Conservation (phyloP, 257 asterid genomes). For the Schizonepeta tenuifolia region DNA sequence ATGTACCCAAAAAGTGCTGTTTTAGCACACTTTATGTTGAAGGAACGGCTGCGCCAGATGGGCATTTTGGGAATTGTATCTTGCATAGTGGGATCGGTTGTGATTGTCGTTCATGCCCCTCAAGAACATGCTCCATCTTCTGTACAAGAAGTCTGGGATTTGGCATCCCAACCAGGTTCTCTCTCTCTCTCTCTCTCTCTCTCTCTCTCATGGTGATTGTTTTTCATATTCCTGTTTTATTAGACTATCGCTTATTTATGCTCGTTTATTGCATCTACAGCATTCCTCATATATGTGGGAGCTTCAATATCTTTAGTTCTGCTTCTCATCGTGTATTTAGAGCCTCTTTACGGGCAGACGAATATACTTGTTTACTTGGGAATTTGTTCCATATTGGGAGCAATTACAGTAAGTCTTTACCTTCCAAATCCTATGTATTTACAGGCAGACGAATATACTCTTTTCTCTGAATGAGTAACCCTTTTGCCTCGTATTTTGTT, state of each 20-base stretch:
- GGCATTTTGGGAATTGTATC: slow-evolving; percentile 64
- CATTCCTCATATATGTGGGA: slow-evolving; percentile 59
- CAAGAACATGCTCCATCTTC: slow-evolving; percentile 62
- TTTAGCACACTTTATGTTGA: slow-evolving; percentile 64
- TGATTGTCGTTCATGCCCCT: slow-evolving; percentile 74
- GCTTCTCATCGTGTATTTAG: slow-evolving; percentile 59
- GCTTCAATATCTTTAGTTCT: slow-evolving; percentile 53
- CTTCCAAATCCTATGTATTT: slow-evolving; percentile 2
- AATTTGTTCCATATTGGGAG: slow-evolving; percentile 71
- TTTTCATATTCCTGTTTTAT: neutral
- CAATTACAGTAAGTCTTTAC: slow-evolving; percentile 58
- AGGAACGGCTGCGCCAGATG: slow-evolving; percentile 60
- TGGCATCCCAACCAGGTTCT: slow-evolving; percentile 68
- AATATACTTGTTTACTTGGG: slow-evolving; percentile 68
- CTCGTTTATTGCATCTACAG: slow-evolving; percentile 47
- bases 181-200: neutral
- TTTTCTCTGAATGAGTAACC: too few relatives aligned
- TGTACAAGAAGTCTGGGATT: slow-evolving; percentile 65
- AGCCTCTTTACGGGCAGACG: slow-evolving; percentile 71
- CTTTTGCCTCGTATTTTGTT: slow-evolving; percentile 1
- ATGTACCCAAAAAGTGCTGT: slow-evolving; percentile 54
- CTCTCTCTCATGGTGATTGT: too few relatives aligned
- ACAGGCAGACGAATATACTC: too few relatives aligned
- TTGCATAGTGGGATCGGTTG: slow-evolving; percentile 67
- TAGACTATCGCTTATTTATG: slow-evolving; percentile 27